Evolutionary conservation across 805 yeast genomes (phyloP), one percentile per base, ranked within the genome.

Genomic region (Lachancea mirantina): DNA sequence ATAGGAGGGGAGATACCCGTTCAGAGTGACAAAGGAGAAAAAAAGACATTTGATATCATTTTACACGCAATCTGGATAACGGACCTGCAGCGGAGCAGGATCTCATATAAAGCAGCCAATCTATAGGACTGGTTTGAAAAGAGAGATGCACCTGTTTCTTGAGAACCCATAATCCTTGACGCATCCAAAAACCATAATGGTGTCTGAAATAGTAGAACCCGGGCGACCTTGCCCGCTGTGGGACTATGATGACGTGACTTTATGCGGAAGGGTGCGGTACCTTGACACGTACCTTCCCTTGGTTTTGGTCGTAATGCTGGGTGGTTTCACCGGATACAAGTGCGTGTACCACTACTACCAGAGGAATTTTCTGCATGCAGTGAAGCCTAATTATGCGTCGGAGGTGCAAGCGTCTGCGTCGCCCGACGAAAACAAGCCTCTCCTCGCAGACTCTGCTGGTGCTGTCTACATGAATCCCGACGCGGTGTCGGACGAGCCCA

Each of bases 241-340:
- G 84, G 57, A 62, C 40, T 73, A 67, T 38, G 85, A 78, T 46
- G 85, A 78, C 50, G 49, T 78, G 24, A 70, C 79, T 1, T 47
- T 49, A 10, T 74, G 80, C 46, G 70, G 70, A 4, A 62, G 76
- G 28, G 56, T 59, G 14, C 42, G 49, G 47, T 51, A 56, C 39
- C 47, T 74, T 23, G 66, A 67, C 35, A 53, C 52, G 19, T 47
- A 53, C 28, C 41, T 44, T 5, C 61, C 59, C 3, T 18, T 45
- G 14, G 6, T 34, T 4, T 11, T 52, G 14, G 24, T 45, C 5
- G 18, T 32, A 4, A 13, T 28, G 2, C 28, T 39, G 14, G 13
- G 37, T 3, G 20, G 28, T 6, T 46, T 41, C 21, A 20, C 49
- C 9, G 11, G 28, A 2, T 43, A 43, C 19, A 49, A 49, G 26